Base-by-base conservation (phyloP, 225 moss, liverwort and hornwort species). In the Bryoerythrophyllum caledonicum region DNA sequence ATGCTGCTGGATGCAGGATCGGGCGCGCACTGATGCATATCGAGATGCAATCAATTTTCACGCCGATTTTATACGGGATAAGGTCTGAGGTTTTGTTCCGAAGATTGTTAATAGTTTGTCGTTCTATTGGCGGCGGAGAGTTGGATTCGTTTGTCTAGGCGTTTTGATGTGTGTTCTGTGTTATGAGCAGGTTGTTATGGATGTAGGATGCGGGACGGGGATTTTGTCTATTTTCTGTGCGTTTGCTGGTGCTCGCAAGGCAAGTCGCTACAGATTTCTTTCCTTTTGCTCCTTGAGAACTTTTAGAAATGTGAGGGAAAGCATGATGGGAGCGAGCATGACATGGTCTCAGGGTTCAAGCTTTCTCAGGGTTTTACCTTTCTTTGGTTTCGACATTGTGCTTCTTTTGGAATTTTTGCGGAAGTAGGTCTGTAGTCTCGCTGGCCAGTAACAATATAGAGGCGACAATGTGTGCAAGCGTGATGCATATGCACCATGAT, bases 181-280 rank as follows among this genome's bases (percentile, higher is more conserved):
- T 55, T 75, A 37, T 72, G 34, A 65, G 74, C 86, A 92, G 92
- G 97, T 99, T 74, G 97, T 99, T 80, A 80, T 99, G 62, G 97
- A 99, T 83, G 94, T 94, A 23, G 94, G 97, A 70, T 99, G 94
- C 66, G 97, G 97, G 53, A 99, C 94, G 35, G 97, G 93, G 72
- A 99, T 99, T 56, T 81, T 99, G 19, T 94, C 97, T 21, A 94
- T 99, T 16, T 99, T 99, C 74, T 99, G 97, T 86, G 97, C 94
- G 24, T 79, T 77, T 19, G 92, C 89, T 3, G 97, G 97, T n/a
- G 97, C 97, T 51, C 93, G 97, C 35, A 93, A 91, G 87, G 91
- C 79, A 78, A 66, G 79, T 26, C 57, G 48, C 7, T 66, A 46
- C 32, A 2, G 7, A 30, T 66, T 73, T 54, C 44, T 51, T 65